A percentile compares a stretch with the other conserved stretches of the same genome.
These are phyloP conservation scores for Passiflora organensis DNA, from an alignment of 345 rosid genomes.

Conservation along the genomic window DNA sequence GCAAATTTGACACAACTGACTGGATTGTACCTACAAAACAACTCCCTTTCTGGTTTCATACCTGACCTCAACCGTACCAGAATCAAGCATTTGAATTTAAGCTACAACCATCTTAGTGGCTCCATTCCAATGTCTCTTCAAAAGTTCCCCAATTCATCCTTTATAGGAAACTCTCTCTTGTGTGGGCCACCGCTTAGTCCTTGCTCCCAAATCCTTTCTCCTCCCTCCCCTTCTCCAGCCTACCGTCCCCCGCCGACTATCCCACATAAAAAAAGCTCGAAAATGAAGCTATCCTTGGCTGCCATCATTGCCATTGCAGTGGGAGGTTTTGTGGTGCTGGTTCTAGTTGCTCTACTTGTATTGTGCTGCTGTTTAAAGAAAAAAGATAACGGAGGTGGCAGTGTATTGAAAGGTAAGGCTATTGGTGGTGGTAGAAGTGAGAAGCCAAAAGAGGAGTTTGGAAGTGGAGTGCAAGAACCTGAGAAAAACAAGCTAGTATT, in stretches of 20 bases:
- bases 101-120: slow-evolving; percentile 70
- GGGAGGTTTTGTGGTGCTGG: slow-evolving; percentile 48
- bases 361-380: slow-evolving; percentile 60
- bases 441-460: slow-evolving; percentile 70
- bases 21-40: slow-evolving; percentile 51
- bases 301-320: slow-evolving; percentile 57
- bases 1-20: slow-evolving; percentile 46
- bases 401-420: slow-evolving; percentile 46
- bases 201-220: slow-evolving; percentile 28
- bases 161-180: slow-evolving; percentile 54
- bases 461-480: slow-evolving; percentile 72
- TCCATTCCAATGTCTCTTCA: slow-evolving; percentile 57
- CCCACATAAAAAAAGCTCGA: slow-evolving; percentile 39
- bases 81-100: slow-evolving; percentile 56
- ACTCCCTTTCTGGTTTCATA: slow-evolving; percentile 52
- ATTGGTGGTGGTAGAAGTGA: slow-evolving; percentile 45
- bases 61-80: slow-evolving; percentile 39
- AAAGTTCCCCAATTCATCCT: slow-evolving; percentile 63
- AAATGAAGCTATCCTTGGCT: slow-evolving; percentile 47
- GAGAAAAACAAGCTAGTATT: slow-evolving; percentile 80
- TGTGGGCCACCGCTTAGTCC: slow-evolving; percentile 63
- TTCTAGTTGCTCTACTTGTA: slow-evolving; percentile 40
- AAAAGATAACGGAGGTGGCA: slow-evolving; percentile 41
- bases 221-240: slow-evolving; percentile 45
- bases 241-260: slow-evolving; percentile 32